Evolutionary conservation across 768 basidiomycete genomes (phyloP).

Genomic region (Cyclocybe cylindracea): DNA sequence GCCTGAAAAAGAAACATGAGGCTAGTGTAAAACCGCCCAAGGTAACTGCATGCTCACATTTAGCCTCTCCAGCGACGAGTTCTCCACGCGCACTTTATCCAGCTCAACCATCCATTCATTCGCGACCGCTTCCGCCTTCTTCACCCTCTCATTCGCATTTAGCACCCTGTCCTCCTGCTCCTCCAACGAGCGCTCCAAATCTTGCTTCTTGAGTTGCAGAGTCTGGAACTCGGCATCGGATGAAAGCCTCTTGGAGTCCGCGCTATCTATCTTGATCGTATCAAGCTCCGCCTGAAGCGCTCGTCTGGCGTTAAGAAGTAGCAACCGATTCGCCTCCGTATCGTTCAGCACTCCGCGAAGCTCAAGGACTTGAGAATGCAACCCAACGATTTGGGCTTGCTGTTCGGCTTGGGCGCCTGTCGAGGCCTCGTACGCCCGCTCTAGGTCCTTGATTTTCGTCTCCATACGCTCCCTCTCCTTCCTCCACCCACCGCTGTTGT

Average conservation of each 20-base stretch:
- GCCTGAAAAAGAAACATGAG: conserved; percentile 47
- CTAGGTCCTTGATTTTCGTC: conserved; percentile 75
- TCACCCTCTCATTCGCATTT: conserved; percentile 75
- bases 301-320: conserved; percentile 81
- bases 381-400: conserved; percentile 78
- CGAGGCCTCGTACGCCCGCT: conserved; percentile 74
- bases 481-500: conserved; percentile 79
- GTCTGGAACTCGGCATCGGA: conserved; percentile 76
- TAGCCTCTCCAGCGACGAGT: conserved; percentile 74
- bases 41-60: conserved; percentile 50
- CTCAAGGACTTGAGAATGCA: conserved; percentile 86
- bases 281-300: conserved; percentile 81
- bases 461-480: conserved; percentile 88
- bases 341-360: conserved; percentile 81
- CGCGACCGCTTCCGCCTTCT: conserved; percentile 77
- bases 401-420: conserved; percentile 75
- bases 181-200: conserved; percentile 75
- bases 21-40: background rate
- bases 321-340: conserved; percentile 77
- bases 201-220: conserved; percentile 78
- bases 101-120: conserved; percentile 77
- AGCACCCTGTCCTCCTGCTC: conserved; percentile 75
- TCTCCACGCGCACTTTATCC: conserved; percentile 75
- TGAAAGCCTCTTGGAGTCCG: conserved; percentile 68
- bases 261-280: conserved; percentile 74